Evolutionary conservation across 495 filamentous ascomycete genomes (phyloP).

Genomic region (Daldinia loculata): DNA sequence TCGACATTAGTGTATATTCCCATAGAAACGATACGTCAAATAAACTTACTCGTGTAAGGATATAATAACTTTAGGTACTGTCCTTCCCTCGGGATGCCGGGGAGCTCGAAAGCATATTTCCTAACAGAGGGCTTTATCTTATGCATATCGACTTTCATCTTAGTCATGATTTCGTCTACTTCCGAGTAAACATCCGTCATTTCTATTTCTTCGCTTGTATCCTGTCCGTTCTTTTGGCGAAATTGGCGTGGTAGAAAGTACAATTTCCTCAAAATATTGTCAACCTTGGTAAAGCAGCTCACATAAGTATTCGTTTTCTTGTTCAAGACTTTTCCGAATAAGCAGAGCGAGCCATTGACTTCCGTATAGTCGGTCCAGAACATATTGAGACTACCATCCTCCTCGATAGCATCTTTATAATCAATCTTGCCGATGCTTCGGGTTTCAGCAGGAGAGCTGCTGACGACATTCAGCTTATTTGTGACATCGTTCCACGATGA

Average conservation of each 20-base stretch:
- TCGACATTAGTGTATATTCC: conserved; percentile 15
- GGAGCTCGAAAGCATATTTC: conserved; percentile 95
- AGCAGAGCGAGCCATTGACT: conserved; percentile 86
- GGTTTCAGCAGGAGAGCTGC: conserved; percentile 66
- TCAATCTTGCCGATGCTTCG: conserved; percentile 78
- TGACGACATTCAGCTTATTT: conserved; percentile 84
- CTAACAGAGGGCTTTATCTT: conserved; percentile 90
- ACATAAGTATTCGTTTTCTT: conserved; percentile 80
- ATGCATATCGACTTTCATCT: conserved; percentile 81
- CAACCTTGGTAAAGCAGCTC: conserved; percentile 95
- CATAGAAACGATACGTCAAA: not conserved
- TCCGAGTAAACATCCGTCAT: conserved; percentile 93
- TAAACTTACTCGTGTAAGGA: conserved; percentile 71
- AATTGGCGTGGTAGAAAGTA: conserved; percentile 89
- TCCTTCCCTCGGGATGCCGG: conserved; percentile 83
- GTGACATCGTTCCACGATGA: conserved; percentile 90
- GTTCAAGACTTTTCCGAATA: conserved; percentile 96
- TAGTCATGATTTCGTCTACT: conserved; percentile 84
- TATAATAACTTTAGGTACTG: conserved; percentile 95
- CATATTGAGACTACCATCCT: conserved; percentile 89
- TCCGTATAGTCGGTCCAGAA: conserved; percentile 99
- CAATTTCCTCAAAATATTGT: conserved; percentile 91
- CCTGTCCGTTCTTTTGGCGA: conserved; percentile 63
- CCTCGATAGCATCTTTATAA: conserved; percentile 81
- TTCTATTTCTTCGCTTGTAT: conserved; percentile 80